phyloP scores from a whole-genome alignment of 306 rosid species.

The Casuarina glauca region DNA sequence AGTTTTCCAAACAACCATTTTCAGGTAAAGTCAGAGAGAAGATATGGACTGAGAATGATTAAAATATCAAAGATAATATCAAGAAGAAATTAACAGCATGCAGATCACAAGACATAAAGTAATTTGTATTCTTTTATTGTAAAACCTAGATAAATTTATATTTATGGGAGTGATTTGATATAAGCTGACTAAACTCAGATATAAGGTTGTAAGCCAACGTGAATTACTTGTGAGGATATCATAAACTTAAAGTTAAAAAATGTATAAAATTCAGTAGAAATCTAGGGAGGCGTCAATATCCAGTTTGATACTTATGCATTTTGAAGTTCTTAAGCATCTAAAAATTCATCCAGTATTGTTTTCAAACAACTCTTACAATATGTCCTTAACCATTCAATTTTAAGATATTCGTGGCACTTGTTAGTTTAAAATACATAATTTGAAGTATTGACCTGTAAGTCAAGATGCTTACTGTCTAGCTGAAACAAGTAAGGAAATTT shows the following conservation, averaged over 20 bases:
- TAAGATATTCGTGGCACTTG: neutral
- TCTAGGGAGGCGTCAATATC: neutral
- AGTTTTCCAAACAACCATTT: constrained; percentile 13
- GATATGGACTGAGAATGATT: neutral
- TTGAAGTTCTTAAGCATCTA: neutral
- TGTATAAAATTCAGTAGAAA: neutral
- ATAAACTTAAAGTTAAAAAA: no score
- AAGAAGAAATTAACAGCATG: neutral
- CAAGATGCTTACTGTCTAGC: neutral
- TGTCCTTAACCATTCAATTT: neutral
- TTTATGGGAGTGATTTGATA: neutral
- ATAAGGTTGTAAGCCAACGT: neutral
- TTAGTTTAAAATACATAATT: neutral
- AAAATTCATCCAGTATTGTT: neutral
- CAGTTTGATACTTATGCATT: neutral
- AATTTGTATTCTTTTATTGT: neutral
- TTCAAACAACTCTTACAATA: no score
- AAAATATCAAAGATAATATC: neutral
- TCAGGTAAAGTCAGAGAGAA: neutral
- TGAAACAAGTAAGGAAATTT: neutral
- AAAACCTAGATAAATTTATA: no score
- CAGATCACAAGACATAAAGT: neutral
- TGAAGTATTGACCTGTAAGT: neutral
- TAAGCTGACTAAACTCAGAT: neutral
- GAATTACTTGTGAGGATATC: neutral